Conservation (phyloP, 306 rosid species). For the Neltuma alba region DNA sequence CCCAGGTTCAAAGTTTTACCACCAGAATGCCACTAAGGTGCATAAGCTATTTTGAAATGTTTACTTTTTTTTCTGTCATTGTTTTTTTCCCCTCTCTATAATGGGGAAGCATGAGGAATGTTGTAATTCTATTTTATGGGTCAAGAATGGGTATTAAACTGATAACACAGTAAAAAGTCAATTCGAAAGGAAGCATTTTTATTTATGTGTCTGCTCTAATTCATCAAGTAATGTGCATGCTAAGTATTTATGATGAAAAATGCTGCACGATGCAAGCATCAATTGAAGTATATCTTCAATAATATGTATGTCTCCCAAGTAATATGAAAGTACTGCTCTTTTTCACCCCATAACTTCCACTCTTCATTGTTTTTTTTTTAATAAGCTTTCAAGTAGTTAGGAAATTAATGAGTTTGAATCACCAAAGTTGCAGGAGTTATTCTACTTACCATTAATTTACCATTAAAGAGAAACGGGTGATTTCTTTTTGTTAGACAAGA, state of each 20-base stretch:
- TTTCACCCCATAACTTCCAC: neutral
- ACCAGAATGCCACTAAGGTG: constrained; percentile 66
- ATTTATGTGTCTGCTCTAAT: neutral
- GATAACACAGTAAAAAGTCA: constrained; percentile 6
- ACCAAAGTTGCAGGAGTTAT: neutral
- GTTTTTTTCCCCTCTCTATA: neutral
- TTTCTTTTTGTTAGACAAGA: neutral
- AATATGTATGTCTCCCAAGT: neutral
- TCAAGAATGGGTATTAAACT: neutral
- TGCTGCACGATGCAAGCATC: neutral
- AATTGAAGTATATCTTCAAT: neutral
- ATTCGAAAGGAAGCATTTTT: neutral
- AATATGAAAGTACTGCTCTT: neutral
- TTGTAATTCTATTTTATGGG: constrained; percentile 13
- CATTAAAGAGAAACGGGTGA: neutral
- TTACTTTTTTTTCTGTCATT: neutral
- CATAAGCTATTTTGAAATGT: neutral
- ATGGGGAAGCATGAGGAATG: neutral
- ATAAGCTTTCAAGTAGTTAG: neutral
- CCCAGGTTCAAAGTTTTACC: constrained; percentile 79
- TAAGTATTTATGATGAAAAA: neutral
- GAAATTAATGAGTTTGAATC: neutral
- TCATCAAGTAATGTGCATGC: too few species aligned
- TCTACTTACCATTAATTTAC: neutral
- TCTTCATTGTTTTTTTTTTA: neutral